phyloP scores from a whole-genome alignment of 331 rosid genomes.

The Dryas integrifolia region DNA sequence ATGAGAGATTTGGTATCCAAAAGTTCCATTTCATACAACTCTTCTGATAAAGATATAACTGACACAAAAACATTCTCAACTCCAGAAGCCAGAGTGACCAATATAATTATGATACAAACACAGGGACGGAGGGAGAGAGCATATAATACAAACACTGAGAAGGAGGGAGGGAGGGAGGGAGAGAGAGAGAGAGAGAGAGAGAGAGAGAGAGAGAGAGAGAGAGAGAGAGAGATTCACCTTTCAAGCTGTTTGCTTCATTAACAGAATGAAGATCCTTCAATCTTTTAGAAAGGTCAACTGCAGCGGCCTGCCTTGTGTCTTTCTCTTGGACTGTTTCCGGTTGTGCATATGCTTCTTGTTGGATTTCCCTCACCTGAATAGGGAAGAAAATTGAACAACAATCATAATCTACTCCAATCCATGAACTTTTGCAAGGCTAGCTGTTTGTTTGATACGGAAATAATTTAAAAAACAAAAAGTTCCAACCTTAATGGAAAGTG shows the following conservation, averaged over 20 bases:
- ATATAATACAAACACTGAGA: no score
- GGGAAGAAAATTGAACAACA: constrained; percentile 21
- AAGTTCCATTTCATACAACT: not conserved
- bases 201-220: not conserved
- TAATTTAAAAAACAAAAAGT: not conserved
- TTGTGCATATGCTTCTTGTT: constrained; percentile 62
- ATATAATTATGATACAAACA: not conserved
- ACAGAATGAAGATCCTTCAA: constrained; percentile 72
- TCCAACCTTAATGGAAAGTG: not conserved
- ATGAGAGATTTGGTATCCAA: not conserved
- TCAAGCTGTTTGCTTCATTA: constrained; percentile 84
- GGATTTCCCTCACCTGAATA: constrained; percentile 81
- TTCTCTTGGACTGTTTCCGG: constrained; percentile 57
- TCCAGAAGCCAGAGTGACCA: not conserved
- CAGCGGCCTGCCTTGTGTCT: constrained; percentile 74
- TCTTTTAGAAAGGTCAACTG: constrained; percentile 88
- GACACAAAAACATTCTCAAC: not conserved
- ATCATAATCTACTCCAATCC: not conserved
- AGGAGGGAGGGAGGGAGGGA: not conserved
- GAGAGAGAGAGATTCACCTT: constrained; percentile 46
- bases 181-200: no score
- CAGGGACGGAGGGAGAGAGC: not conserved
- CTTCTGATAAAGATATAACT: not conserved
- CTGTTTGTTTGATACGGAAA: not conserved
- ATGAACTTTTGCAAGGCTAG: not conserved